Evolutionary conservation across 2,329 filamentous ascomycete genomes (phyloP).

Genomic region (Sarocladium strictum): DNA sequence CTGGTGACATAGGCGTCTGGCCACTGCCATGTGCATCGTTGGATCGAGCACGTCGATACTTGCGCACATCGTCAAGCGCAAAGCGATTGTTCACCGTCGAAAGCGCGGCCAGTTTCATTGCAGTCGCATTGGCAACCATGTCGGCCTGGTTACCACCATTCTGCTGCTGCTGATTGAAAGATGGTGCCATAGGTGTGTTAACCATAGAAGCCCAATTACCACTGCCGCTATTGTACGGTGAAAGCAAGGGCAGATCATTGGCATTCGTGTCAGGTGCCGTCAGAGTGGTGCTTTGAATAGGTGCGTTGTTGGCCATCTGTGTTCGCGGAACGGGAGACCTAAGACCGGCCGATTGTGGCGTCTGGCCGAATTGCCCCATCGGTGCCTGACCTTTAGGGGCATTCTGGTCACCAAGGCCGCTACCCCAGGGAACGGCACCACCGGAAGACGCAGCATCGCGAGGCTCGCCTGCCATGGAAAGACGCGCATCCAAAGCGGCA

Average conservation of each 20-base stretch:
- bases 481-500: conserved; percentile 68
- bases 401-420: conserved; percentile 32
- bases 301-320: conserved; percentile 58
- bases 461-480: conserved; percentile 57
- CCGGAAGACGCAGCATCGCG: conserved; percentile 21
- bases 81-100: conserved; percentile 99
- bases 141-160: conserved; percentile 69
- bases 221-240: conserved; percentile 72
- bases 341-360: conserved; percentile 64
- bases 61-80: conserved; percentile 91
- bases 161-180: conserved; percentile 60
- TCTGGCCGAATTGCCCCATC: conserved; percentile 94
- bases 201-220: conserved; percentile 99
- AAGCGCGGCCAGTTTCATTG: conserved; percentile 95
- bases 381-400: conserved; percentile 69
- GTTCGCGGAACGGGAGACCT: conserved; percentile 65
- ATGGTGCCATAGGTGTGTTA: conserved; percentile 87
- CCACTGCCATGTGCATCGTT: conserved; percentile 61
- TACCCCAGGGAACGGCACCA: conserved; percentile 70
- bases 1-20: conserved; percentile 53
- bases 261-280: conserved; percentile 60
- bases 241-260: conserved; percentile 75
- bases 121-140: conserved; percentile 97
- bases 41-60: conserved; percentile 86
- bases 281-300: conserved; percentile 79